These are phyloP conservation scores for Cercospora citrullina DNA, from an alignment of 2,329 filamentous ascomycete genomes.

Conservation along the genomic window DNA sequence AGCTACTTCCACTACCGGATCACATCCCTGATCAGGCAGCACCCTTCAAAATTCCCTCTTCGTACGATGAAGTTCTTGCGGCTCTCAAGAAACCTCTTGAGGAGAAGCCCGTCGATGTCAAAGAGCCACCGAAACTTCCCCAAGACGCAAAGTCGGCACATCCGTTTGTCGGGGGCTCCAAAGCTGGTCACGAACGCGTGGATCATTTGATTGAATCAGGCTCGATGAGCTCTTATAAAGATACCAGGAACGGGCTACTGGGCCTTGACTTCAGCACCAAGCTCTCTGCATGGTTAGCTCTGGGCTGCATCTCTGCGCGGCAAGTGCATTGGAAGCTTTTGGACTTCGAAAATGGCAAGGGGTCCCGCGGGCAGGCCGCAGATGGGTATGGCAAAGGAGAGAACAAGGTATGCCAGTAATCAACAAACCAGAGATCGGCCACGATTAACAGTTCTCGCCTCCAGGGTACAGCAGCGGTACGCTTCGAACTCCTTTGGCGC, in stretches of 20 bases:
- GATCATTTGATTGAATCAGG: constrained; percentile 61
- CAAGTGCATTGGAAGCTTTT: constrained; percentile 69
- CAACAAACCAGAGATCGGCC: not conserved
- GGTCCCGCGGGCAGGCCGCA: constrained; percentile 42
- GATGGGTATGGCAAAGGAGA: constrained; percentile 68
- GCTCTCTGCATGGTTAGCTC: constrained; percentile 69
- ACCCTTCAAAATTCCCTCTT: constrained; percentile 65
- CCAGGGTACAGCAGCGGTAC: constrained; percentile 63
- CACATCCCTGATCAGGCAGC: constrained; percentile 58
- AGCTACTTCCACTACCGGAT: constrained; percentile 60
- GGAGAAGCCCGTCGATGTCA: constrained; percentile 40
- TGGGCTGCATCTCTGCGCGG: constrained; percentile 71
- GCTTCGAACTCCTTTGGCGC: constrained; percentile 74
- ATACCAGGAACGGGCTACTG: constrained; percentile 69
- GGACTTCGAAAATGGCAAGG: constrained; percentile 66
- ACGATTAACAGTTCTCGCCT: not conserved
- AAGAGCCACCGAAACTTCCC: constrained; percentile 56
- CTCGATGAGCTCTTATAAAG: constrained; percentile 64
- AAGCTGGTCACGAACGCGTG: constrained; percentile 59
- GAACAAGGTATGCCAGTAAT: constrained; percentile 49
- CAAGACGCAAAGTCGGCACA: constrained; percentile 59
- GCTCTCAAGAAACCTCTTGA: constrained; percentile 61
- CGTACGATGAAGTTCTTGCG: constrained; percentile 54
- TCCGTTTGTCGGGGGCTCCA: constrained; percentile 69
- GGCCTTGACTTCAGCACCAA: constrained; percentile 74